Evolutionary conservation across 257 asterid species (phyloP).

Genomic region (Lithospermum erythrorhizon): DNA sequence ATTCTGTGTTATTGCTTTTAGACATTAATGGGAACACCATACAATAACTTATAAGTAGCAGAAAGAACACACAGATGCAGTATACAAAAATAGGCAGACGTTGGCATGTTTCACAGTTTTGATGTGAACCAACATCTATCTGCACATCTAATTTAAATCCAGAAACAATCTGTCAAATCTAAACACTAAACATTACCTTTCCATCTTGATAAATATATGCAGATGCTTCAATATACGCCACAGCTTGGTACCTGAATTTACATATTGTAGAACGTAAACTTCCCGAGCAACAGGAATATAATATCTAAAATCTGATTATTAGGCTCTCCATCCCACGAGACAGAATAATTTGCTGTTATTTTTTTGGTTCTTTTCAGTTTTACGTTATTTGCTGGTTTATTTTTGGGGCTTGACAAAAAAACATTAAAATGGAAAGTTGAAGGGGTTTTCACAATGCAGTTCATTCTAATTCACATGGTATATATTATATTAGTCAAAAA

Average conservation of each 20-base stretch:
- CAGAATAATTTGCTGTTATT: too few species aligned
- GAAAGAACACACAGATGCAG: not conserved
- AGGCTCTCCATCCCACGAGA: not conserved
- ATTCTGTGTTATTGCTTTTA: too few species aligned
- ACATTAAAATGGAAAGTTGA: too few species aligned
- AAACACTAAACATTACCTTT: slow-evolving; percentile 43
- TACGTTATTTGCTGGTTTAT: too few species aligned
- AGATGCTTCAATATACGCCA: slow-evolving; percentile 82
- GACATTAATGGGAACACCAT: not conserved
- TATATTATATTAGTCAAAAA: too few species aligned
- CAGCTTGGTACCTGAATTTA: slow-evolving; percentile 86
- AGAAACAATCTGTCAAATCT: not conserved
- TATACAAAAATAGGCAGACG: not conserved
- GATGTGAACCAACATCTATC: not conserved
- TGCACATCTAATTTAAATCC: not conserved
- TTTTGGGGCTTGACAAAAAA: too few species aligned
- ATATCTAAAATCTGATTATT: not conserved
- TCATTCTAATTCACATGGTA: too few species aligned
- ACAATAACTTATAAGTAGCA: not conserved
- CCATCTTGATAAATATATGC: slow-evolving; percentile 99
- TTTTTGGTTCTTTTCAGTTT: too few species aligned
- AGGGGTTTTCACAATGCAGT: too few species aligned
- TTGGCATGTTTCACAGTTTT: not conserved
- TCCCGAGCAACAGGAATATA: slow-evolving; percentile 8
- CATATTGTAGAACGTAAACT: slow-evolving; percentile 13